Evolutionary conservation across 371 early-diverging fungal genomes (phyloP).

Genomic region (Nematocida ironsii): DNA sequence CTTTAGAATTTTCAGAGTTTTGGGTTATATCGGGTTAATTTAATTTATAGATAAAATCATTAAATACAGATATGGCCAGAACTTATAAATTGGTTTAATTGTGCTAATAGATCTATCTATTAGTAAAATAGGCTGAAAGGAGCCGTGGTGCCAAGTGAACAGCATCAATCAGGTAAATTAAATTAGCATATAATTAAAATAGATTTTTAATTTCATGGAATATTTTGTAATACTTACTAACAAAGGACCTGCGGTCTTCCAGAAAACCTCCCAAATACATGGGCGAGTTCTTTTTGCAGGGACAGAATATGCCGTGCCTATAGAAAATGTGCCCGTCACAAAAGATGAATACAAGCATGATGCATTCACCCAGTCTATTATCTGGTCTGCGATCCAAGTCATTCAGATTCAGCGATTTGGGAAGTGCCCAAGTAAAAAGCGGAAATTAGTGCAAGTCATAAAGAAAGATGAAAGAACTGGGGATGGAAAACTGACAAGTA

Average conservation of each 20-base stretch:
- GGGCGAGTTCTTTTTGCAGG: slow-evolving; percentile 28
- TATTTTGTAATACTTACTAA: slow-evolving; percentile 38
- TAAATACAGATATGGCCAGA: too few species aligned
- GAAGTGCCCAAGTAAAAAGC: slow-evolving; percentile 6
- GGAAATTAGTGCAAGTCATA: not conserved
- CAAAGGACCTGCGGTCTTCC: slow-evolving; percentile 35
- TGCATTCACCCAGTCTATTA: not conserved
- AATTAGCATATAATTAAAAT: slow-evolving; percentile 22
- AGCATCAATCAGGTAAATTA: slow-evolving; percentile 8
- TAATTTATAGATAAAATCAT: too few species aligned
- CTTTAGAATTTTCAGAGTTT: too few species aligned
- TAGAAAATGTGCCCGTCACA: not conserved
- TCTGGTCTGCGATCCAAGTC: slow-evolving; percentile 4
- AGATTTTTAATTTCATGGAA: slow-evolving; percentile 38
- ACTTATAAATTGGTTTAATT: too few species aligned
- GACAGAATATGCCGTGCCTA: slow-evolving; percentile 6
- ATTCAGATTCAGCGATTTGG: slow-evolving; percentile 22
- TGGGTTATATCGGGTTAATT: too few species aligned
- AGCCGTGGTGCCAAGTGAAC: not conserved
- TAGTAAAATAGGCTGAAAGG: not conserved
- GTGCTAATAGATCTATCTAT: too few species aligned
- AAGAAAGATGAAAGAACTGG: not conserved
- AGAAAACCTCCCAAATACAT: not conserved
- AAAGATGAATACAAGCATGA: slow-evolving; percentile 6
- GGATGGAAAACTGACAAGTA: not conserved